phyloP scores from a whole-genome alignment of 139 green algal genomes.

The Parachlorella kessleri region DNA sequence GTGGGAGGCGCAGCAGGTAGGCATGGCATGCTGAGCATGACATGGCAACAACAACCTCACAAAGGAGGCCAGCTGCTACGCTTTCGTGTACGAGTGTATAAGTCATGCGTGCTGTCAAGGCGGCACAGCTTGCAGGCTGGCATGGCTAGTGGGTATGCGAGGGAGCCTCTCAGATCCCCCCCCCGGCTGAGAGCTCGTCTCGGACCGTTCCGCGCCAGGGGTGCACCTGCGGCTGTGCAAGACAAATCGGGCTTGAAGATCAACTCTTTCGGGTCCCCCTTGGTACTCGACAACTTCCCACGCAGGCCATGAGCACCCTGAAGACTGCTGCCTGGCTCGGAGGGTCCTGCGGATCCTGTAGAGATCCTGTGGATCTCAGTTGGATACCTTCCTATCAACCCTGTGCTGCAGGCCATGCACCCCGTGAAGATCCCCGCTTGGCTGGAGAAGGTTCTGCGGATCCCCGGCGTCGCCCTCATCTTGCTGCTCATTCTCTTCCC shows the following conservation, averaged over 20 bases:
- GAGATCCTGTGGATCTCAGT: too few relatives aligned
- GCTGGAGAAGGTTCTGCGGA: conserved; percentile 23
- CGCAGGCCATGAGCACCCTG: neutral
- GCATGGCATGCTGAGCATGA: too few relatives aligned
- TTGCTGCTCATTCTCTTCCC: conserved; percentile 25
- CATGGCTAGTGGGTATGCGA: neutral
- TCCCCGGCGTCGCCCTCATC: conserved; percentile 15
- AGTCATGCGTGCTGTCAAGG: too few relatives aligned
- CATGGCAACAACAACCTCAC: neutral
- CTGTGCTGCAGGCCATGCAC: conserved; percentile 7
- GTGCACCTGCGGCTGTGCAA: too few relatives aligned
- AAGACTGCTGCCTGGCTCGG: neutral
- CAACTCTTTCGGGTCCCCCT: neutral
- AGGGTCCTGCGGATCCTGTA: neutral
- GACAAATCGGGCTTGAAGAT: neutral
- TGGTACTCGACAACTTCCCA: neutral
- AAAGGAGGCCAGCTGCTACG: neutral
- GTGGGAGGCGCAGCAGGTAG: conserved; percentile 19
- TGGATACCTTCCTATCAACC: too few relatives aligned
- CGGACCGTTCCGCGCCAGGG: too few relatives aligned
- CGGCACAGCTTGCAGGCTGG: neutral
- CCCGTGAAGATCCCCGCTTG: conserved; percentile 22
- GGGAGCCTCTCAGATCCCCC: too few relatives aligned
- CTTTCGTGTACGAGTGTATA: too few relatives aligned
- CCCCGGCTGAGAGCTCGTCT: too few relatives aligned